phyloP scores from a whole-genome alignment of 371 early-diverging fungal species.

The Cokeromyces recurvatus region DNA sequence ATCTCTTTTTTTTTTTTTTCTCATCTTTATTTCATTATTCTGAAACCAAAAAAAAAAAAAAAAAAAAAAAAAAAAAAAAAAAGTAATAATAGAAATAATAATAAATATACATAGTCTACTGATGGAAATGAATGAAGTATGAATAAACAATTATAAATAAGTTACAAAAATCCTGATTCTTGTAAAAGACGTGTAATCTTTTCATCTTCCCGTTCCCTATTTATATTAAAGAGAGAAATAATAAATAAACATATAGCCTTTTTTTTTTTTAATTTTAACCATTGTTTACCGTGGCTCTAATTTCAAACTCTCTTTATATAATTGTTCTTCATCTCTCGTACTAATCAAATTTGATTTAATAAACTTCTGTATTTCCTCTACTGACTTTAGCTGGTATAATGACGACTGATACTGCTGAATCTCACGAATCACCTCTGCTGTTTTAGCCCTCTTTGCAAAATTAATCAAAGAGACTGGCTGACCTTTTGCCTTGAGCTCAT shows the following conservation, averaged over 20 bases:
- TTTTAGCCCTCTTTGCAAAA: conserved; percentile 83
- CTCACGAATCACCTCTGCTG: conserved; percentile 84
- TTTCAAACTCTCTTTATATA: conserved; percentile 65
- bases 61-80: too few species aligned
- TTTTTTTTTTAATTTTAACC: too few species aligned
- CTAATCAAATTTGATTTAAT: conserved; percentile 60
- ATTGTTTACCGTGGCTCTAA: conserved; percentile 65
- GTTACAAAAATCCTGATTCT: conserved; percentile 85
- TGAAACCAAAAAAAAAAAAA: too few species aligned
- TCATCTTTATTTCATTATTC: too few species aligned
- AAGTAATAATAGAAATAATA: too few species aligned
- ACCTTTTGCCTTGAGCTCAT: conserved; percentile 62
- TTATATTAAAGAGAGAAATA: not conserved
- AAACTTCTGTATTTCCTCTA: conserved; percentile 80
- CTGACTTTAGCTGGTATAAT: conserved; percentile 72
- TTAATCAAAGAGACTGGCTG: conserved; percentile 72
- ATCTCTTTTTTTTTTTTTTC: too few species aligned
- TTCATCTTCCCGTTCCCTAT: conserved; percentile 82
- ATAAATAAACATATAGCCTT: not conserved
- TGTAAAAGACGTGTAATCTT: conserved; percentile 79
- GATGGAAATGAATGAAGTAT: too few species aligned
- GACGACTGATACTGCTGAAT: conserved; percentile 87
- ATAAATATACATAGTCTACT: too few species aligned
- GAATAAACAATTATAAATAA: too few species aligned
- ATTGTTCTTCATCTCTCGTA: conserved; percentile 61